phyloP scores from a whole-genome alignment of 192 early-diverging fungal species.

The Coemansia sp. region DNA sequence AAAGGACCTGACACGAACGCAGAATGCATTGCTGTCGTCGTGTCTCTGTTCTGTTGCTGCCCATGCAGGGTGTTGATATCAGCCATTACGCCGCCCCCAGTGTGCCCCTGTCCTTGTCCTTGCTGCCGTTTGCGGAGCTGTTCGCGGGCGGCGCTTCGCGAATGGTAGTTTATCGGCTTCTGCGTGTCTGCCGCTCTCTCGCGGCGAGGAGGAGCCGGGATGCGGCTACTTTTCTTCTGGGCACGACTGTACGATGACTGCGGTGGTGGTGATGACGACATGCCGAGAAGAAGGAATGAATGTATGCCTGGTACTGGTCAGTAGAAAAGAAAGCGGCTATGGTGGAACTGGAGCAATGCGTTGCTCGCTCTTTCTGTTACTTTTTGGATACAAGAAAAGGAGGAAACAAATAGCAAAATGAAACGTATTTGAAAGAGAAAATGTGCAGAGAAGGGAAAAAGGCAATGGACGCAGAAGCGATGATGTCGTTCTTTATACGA shows the following conservation, averaged over 20 bases:
- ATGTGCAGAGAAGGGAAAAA: neutral
- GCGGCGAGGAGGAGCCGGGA: conserved; percentile 8
- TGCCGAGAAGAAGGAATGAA: neutral
- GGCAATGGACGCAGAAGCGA: neutral
- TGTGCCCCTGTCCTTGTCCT: conserved; percentile 12
- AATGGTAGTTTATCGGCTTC: conserved; percentile 28
- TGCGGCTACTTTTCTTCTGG: conserved; percentile 4
- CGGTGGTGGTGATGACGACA: conserved; percentile 3
- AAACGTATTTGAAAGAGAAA: conserved; percentile 2
- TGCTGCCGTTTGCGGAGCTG: conserved; percentile 28
- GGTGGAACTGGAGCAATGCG: neutral
- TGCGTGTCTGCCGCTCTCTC: conserved; percentile 13
- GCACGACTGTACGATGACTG: neutral
- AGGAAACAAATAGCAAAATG: conserved; percentile 6
- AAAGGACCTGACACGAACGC: conserved; percentile 36
- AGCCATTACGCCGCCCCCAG: conserved; percentile 26
- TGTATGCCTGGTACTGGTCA: neutral
- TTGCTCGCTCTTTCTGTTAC: neutral
- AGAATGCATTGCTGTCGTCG: conserved; percentile 10
- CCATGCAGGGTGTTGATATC: conserved; percentile 31
- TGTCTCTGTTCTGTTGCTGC: conserved; percentile 24
- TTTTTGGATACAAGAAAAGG: neutral
- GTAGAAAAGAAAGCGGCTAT: neutral
- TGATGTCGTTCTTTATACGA: neutral
- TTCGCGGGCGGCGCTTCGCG: conserved; percentile 27